Evolutionary conservation across 2,329 filamentous ascomycete genomes (phyloP).

Genomic region (Alternaria triticimaculans): DNA sequence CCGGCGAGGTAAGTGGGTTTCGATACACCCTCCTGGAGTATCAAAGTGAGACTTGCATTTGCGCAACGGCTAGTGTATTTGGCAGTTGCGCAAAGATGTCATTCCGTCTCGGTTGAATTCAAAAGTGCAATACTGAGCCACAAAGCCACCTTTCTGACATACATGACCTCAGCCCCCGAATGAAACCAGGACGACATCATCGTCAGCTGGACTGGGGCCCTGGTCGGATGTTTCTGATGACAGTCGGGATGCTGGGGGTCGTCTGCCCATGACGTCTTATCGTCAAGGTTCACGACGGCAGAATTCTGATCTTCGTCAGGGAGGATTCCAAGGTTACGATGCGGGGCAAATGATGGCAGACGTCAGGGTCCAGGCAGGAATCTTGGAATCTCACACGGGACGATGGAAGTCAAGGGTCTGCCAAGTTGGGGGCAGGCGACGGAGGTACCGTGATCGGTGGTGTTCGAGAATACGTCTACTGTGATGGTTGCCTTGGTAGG

Average conservation of each 20-base stretch:
- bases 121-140: neutral
- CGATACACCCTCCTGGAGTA: neutral
- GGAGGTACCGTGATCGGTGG: neutral
- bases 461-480: neutral
- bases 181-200: conserved; percentile 7
- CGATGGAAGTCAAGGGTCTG: neutral
- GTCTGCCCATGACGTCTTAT: conserved; percentile 6
- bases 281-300: neutral
- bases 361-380: conserved; percentile 7
- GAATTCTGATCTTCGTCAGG: neutral
- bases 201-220: conserved; percentile 2
- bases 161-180: neutral
- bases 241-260: neutral
- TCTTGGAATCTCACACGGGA: conserved; percentile 2
- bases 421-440: neutral
- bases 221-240: neutral
- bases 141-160: conserved; percentile 13
- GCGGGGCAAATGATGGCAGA: conserved; percentile 15
- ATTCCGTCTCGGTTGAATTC: neutral
- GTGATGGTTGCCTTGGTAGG: neutral
- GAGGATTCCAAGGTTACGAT: conserved; percentile 2
- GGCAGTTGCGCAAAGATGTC: neutral
- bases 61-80: neutral
- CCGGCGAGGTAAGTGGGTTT: neutral
- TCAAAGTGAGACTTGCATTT: conserved; percentile 1